Base-by-base conservation (phyloP, 2,329 filamentous ascomycete genomes). In the Scedosporium dehoogii region DNA sequence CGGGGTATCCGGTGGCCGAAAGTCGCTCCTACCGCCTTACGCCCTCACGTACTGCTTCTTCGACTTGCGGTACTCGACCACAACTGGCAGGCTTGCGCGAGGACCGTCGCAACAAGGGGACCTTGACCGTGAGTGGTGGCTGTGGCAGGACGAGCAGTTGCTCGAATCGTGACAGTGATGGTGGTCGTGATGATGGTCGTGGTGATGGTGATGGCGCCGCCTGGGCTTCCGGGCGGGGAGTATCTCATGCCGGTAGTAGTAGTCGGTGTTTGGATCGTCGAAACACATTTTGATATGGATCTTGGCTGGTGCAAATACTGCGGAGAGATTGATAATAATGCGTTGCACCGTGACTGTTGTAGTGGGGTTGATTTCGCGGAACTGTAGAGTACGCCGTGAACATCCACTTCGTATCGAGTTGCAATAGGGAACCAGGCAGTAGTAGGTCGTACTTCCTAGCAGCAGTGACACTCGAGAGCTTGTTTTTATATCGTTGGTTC, bases 191-290 rank as follows among this genome's bases (percentile, higher is more conserved):
- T 68, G 23, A 74, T 73, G 4, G 69, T 76, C 67, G 73, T 77
- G 53, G 67, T 76, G 10, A 70, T 75, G 6, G 76, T 74, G 0
- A 70, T 73, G 3, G 74, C 76, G 42, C 70, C 68, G 38, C 64
- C 73, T 62, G 62, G 78, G 75, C 63, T 76, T 73, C 51, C 58
- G 53, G 62, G 72, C 65, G 73, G 69, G 74, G 83, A 81, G 69
- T 81, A 84, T 81, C 84, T 83, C 25, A 69, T 77, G 70, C 59
- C 65, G 6, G 9, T 44, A 62, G 25, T 41, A 21, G 53, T 27
- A 23, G 18, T 44, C 27, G 18, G 33, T 44, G 18, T 59, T 59
- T 29, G 29, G 25, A 25, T 57, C 46, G 9, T 42, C 46, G 18
- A 55, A 55, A 12, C 51, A 55, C 51, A 55, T 55, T 10, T 23